Conservation (phyloP, 169 alveolate genomes). For the Toxoplasma gondii region DNA sequence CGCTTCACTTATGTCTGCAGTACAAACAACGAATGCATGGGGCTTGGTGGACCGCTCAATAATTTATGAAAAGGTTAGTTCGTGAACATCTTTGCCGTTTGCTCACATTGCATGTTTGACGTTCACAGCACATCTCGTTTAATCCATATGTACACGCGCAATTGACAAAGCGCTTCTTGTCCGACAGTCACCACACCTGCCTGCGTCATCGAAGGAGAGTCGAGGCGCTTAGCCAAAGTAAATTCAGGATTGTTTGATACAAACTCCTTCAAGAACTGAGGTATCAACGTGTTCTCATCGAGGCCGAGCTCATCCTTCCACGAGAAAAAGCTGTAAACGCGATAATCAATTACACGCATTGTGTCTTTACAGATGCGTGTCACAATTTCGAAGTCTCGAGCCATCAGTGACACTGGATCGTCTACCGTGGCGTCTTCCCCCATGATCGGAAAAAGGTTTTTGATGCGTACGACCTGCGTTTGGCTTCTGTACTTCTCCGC, state of each 20-base stretch:
- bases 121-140: background rate
- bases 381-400: background rate
- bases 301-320: constrained; percentile 18
- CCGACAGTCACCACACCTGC: background rate
- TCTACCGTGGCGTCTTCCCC: background rate
- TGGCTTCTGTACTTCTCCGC: background rate
- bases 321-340: background rate
- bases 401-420: background rate
- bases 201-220: background rate
- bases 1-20: too few relatives aligned
- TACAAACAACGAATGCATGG: too few relatives aligned
- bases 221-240: background rate
- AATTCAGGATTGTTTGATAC: background rate
- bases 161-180: background rate
- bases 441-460: background rate
- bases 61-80: too few relatives aligned
- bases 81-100: too few relatives aligned
- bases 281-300: background rate
- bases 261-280: background rate
- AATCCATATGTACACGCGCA: constrained; percentile 9
- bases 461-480: background rate
- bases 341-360: constrained; percentile 16
- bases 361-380: background rate
- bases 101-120: background rate
- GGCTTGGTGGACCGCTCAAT: too few relatives aligned